Percentiles rank a stretch among this genome's conserved stretches.
Evolutionary conservation across 2,329 filamentous ascomycete species (phyloP).

Genomic region (Sphaerulina vaccinii): DNA sequence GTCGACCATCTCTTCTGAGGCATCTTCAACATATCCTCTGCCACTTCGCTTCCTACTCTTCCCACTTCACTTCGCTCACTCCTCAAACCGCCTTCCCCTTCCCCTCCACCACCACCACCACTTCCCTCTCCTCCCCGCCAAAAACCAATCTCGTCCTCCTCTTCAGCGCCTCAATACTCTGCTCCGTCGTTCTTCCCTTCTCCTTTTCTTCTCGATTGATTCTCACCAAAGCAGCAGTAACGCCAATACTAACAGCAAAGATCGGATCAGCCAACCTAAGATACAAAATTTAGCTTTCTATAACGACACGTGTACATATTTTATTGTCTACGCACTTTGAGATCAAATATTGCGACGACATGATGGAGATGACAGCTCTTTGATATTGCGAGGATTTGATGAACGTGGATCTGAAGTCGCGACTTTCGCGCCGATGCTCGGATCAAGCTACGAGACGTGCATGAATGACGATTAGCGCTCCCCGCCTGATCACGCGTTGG

Average conservation of each 20-base stretch:
- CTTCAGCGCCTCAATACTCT: constrained; percentile 44
- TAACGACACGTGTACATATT: background rate
- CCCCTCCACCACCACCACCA: background rate
- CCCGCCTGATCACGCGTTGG: too few relatives aligned
- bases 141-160: constrained; percentile 39
- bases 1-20: too few relatives aligned
- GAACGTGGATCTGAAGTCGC: too few relatives aligned
- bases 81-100: background rate
- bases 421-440: too few relatives aligned
- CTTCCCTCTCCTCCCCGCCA: too few relatives aligned
- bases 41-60: too few relatives aligned
- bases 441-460: too few relatives aligned
- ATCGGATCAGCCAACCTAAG: constrained; percentile 48
- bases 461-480: too few relatives aligned
- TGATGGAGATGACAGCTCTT: background rate
- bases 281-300: background rate
- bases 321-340: constrained; percentile 40
- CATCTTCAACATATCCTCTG: too few relatives aligned
- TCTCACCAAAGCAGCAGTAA: constrained; percentile 43
- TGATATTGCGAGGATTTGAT: too few relatives aligned
- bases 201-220: constrained; percentile 50
- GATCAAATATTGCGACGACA: constrained; percentile 42
- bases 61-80: background rate
- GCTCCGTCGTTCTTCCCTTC: constrained; percentile 41
- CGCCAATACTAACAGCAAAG: constrained; percentile 50